phyloP scores from a whole-genome alignment of 2,329 filamentous ascomycete genomes.

The Ophiostoma australiae region DNA sequence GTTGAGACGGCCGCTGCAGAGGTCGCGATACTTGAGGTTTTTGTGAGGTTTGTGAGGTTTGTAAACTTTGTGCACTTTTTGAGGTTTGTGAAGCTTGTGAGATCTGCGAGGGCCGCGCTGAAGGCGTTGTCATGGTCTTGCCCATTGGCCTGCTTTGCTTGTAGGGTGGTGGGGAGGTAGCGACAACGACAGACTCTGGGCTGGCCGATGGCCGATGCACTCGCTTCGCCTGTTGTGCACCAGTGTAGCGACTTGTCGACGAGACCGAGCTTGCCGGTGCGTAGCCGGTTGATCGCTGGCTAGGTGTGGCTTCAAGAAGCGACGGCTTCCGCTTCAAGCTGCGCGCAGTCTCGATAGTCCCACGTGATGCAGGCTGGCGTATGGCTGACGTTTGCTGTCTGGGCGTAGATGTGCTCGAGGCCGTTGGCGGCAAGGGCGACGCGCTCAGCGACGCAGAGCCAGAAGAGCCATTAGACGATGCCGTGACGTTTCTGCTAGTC shows the following conservation, averaged over 20 bases:
- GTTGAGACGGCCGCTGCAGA: background rate
- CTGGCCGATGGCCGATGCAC: constrained; percentile 11
- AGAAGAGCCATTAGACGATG: background rate
- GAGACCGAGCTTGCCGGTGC: background rate
- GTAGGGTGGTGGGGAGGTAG: constrained; percentile 16
- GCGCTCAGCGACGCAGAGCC: background rate
- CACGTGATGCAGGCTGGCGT: background rate
- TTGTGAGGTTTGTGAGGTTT: background rate
- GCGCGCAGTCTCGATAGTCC: constrained; percentile 16
- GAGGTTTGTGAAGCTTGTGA: background rate
- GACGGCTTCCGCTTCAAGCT: constrained; percentile 26
- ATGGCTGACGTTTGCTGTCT: background rate
- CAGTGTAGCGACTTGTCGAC: background rate
- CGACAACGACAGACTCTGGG: background rate
- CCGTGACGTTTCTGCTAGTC: background rate
- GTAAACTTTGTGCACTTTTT: background rate
- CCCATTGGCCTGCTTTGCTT: constrained; percentile 15
- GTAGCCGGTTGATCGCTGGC: background rate
- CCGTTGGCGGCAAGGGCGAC: constrained; percentile 1
- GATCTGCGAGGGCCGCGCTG: background rate
- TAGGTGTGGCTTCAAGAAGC: constrained; percentile 1
- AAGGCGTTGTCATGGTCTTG: background rate
- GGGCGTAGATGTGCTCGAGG: background rate
- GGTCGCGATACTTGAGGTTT: background rate
- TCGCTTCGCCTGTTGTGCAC: constrained; percentile 11